phyloP scores from a whole-genome alignment of 441 rosid species.

The Dalechampia spathulata region DNA sequence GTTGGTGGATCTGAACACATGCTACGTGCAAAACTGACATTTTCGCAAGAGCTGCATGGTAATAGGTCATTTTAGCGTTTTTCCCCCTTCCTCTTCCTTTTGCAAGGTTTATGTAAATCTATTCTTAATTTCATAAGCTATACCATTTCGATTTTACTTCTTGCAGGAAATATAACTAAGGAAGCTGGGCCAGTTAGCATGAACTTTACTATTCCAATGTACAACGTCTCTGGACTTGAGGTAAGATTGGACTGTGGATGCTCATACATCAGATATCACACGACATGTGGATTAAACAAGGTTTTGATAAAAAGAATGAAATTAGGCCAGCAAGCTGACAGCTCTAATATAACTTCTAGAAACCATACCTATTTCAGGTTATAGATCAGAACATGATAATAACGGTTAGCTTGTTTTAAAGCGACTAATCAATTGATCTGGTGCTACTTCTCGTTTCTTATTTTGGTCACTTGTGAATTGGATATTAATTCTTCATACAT shows the following conservation, averaged over 20 bases:
- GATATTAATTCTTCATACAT: too few relatives aligned
- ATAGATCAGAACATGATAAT: not conserved
- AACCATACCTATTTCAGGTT: too few relatives aligned
- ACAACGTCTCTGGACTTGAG: constrained; percentile 74
- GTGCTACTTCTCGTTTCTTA: too few relatives aligned
- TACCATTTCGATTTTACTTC: not conserved
- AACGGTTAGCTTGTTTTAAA: too few relatives aligned
- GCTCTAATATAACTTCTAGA: too few relatives aligned
- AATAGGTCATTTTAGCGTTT: not conserved
- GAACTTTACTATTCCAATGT: constrained; percentile 83
- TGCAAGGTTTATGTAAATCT: not conserved
- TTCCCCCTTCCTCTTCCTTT: not conserved
- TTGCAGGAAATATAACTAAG: constrained; percentile 63
- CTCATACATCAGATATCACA: too few relatives aligned
- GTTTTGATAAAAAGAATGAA: not conserved
- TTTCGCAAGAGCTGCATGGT: constrained; percentile 32
- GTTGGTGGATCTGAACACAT: constrained; percentile 35
- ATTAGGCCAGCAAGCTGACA: not conserved
- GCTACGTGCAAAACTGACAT: constrained; percentile 37
- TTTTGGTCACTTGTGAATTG: too few relatives aligned
- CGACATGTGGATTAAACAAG: too few relatives aligned
- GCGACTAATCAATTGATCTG: too few relatives aligned
- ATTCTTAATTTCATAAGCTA: not conserved
- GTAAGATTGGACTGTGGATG: constrained; percentile 33
- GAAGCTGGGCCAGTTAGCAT: constrained; percentile 91